Conservation (phyloP, 2,329 filamentous ascomycete genomes). For the Claviceps sp. region DNA sequence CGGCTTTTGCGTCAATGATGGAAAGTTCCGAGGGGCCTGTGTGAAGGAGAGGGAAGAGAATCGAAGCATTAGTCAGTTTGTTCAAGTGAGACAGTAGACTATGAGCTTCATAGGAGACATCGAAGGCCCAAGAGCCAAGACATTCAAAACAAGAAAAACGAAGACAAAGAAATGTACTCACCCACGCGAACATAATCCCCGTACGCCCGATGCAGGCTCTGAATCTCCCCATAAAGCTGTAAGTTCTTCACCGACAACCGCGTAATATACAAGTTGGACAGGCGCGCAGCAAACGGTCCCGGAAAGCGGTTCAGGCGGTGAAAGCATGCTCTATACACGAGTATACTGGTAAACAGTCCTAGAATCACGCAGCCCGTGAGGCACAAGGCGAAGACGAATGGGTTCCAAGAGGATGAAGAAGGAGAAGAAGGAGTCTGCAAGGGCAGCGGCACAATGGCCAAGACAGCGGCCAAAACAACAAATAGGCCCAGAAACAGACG, state of each 20-base stretch:
- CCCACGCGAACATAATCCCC: conserved; percentile 18
- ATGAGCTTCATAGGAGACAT: background rate
- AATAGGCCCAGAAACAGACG: background rate
- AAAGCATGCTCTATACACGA: conserved; percentile 12
- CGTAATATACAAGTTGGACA: conserved; percentile 15
- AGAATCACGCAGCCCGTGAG: background rate
- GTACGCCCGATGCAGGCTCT: conserved; percentile 15
- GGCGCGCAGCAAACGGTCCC: conserved; percentile 14
- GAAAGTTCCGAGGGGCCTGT: conserved; percentile 19
- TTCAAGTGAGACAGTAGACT: too few relatives aligned
- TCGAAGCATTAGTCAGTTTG: background rate
- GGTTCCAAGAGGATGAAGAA: background rate
- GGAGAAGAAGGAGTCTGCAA: background rate
- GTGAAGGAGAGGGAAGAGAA: background rate
- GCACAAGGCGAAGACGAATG: background rate
- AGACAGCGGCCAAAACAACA: background rate
- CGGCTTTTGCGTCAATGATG: conserved; percentile 15
- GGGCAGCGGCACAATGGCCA: background rate
- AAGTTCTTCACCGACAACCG: conserved; percentile 10
- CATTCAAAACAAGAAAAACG: background rate
- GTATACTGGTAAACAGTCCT: conserved; percentile 7
- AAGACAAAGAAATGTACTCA: background rate
- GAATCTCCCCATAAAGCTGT: conserved; percentile 14
- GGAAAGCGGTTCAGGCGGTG: conserved; percentile 16
- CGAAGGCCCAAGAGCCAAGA: background rate